Conservation (phyloP, 1,284 basidiomycete species). For the Puccinia horiana region DNA sequence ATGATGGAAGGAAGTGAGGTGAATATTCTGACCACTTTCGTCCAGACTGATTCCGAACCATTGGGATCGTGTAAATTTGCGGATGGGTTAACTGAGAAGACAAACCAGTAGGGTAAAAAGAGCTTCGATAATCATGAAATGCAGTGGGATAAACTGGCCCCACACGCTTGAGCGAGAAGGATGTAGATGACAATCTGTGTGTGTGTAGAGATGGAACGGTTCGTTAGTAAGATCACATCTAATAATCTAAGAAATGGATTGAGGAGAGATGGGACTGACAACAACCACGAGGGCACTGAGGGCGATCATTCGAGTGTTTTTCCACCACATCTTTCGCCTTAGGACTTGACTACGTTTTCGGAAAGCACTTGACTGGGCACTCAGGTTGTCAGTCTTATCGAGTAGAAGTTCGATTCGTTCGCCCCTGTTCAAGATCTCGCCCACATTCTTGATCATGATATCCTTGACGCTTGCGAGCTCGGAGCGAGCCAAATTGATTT, state of each 20-base stretch:
- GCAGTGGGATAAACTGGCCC: constrained; percentile 36
- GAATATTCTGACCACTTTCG: no score
- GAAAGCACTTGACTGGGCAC: constrained; percentile 93
- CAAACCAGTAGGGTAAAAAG: no score
- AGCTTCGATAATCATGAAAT: neutral
- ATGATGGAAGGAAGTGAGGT: no score
- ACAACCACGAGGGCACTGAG: constrained; percentile 47
- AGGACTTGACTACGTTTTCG: constrained; percentile 81
- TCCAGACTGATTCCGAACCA: no score
- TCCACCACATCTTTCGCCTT: constrained; percentile 95
- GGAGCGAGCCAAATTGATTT: constrained; percentile 81
- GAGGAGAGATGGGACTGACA: neutral
- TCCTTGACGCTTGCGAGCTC: constrained; percentile 93
- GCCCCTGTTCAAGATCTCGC: constrained; percentile 83
- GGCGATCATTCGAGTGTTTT: constrained; percentile 64
- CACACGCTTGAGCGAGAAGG: constrained; percentile 44
- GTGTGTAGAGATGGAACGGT: no score
- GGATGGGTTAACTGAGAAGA: neutral
- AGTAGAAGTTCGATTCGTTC: constrained; percentile 94
- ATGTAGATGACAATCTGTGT: constrained; percentile 55
- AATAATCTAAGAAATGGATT: neutral
- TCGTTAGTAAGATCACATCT: constrained; percentile 68
- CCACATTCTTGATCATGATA: constrained; percentile 75
- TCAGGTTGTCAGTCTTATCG: constrained; percentile 95
- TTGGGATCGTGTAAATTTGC: neutral